Evolutionary conservation across 805 yeast species (phyloP).

Genomic region (Candida manassasensis): DNA sequence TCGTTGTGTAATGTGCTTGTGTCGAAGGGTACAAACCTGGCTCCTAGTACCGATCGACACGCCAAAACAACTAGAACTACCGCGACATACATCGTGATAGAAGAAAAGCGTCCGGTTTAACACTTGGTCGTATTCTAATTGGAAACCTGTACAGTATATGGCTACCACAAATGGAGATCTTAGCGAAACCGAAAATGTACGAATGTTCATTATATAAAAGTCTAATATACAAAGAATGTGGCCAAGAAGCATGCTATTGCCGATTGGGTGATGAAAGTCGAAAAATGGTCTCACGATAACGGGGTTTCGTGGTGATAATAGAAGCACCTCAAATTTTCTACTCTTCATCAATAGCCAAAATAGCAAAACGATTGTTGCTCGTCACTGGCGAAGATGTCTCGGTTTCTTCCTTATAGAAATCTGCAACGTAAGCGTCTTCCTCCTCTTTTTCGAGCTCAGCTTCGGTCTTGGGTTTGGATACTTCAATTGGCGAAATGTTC

Average conservation of each 20-base stretch:
- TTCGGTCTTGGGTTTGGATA: constrained; percentile 12
- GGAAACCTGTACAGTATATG: too few relatives aligned
- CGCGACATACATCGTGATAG: background rate
- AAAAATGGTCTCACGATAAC: background rate
- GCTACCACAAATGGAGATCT: too few relatives aligned
- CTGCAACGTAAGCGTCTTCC: constrained; percentile 33
- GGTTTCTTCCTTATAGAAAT: constrained; percentile 18
- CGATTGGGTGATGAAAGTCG: background rate
- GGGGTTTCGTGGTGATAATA: background rate
- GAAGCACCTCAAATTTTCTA: background rate
- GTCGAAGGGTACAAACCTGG: constrained; percentile 32
- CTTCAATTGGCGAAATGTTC: constrained; percentile 1
- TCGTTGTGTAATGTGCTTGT: constrained; percentile 28
- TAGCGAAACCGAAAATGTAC: background rate
- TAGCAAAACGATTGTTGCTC: constrained; percentile 26
- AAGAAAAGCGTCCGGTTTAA: too few relatives aligned
- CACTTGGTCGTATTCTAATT: too few relatives aligned
- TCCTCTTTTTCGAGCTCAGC: constrained; percentile 27
- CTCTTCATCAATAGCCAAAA: constrained; percentile 37
- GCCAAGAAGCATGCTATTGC: background rate
- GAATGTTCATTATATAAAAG: background rate
- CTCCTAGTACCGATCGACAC: constrained; percentile 4
- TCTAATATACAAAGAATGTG: background rate
- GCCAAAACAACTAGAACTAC: background rate
- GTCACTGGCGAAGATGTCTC: constrained; percentile 9